phyloP scores from a whole-genome alignment of 169 alveolate genomes.

The Perkinsus chesapeaki region DNA sequence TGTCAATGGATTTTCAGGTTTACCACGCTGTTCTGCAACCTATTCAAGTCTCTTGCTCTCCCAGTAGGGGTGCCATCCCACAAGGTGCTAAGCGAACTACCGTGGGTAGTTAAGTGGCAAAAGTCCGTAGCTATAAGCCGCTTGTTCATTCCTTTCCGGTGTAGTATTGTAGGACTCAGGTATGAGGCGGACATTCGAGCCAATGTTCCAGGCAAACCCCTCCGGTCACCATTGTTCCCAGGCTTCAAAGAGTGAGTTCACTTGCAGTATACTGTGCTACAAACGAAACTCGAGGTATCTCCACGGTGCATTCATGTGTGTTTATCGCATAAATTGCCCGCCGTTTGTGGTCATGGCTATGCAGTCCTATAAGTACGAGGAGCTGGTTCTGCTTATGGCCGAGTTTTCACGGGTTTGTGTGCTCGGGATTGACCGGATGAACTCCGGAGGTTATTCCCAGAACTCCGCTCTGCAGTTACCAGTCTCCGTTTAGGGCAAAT shows the following conservation, averaged over 20 bases:
- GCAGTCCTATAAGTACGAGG: background rate
- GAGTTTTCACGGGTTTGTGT: background rate
- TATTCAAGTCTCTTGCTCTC: background rate
- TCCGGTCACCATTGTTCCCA: background rate
- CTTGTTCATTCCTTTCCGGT: background rate
- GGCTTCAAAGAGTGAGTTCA: background rate
- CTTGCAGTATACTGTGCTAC: background rate
- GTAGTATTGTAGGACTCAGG: background rate
- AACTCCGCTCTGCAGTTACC: background rate
- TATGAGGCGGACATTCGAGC: background rate
- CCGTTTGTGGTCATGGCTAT: background rate
- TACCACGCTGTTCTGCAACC: background rate
- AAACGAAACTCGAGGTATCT: background rate
- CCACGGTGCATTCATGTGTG: background rate
- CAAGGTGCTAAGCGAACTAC: background rate
- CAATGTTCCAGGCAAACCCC: background rate
- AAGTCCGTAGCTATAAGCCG: background rate
- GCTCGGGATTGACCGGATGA: background rate
- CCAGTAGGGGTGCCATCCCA: background rate
- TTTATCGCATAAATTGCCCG: background rate
- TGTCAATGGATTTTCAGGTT: background rate
- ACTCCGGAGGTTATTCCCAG: background rate
- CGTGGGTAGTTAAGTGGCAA: background rate
- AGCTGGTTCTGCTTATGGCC: background rate
- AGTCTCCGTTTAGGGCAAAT: background rate